Percentiles rank a stretch among this genome's conserved stretches.
Conservation (phyloP, 2,329 filamentous ascomycete genomes). For the Conoideocrella luteorostrata region DNA sequence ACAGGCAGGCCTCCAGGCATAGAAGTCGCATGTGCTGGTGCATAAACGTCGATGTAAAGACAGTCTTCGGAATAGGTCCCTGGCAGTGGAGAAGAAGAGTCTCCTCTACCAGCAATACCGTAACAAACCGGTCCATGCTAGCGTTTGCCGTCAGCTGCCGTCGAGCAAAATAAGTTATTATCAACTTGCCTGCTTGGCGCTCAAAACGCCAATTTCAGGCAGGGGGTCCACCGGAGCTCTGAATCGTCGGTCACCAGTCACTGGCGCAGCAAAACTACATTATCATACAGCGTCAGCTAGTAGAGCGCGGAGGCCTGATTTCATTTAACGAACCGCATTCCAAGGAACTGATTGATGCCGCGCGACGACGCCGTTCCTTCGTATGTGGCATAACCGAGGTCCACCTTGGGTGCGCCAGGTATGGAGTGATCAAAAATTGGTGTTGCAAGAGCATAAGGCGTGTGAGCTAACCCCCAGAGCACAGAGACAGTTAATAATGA, state of each 20-base stretch:
- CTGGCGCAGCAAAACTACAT: no score
- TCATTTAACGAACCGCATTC: conserved; percentile 55
- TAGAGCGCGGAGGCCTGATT: conserved; percentile 32
- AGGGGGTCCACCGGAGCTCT: conserved; percentile 54
- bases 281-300: conserved; percentile 53
- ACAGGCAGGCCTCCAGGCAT: conserved; percentile 52
- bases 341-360: conserved; percentile 60
- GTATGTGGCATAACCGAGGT: conserved; percentile 59
- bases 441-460: no score
- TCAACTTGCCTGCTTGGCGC: conserved; percentile 10
- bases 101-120: not conserved
- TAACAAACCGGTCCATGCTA: conserved; percentile 5
- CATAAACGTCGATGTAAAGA: conserved; percentile 54
- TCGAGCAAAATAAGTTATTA: not conserved
- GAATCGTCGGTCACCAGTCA: no score
- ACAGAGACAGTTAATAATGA: no score
- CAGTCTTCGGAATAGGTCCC: conserved; percentile 48
- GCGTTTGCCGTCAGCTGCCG: no score
- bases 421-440: no score
- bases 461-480: no score
- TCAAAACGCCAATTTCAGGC: not conserved
- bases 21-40: conserved; percentile 41
- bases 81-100: no score
- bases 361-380: conserved; percentile 40
- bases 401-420: conserved; percentile 35